These are phyloP conservation scores for Candida cerambycidarum DNA, from an alignment of 805 yeast species.

Conservation along the genomic window DNA sequence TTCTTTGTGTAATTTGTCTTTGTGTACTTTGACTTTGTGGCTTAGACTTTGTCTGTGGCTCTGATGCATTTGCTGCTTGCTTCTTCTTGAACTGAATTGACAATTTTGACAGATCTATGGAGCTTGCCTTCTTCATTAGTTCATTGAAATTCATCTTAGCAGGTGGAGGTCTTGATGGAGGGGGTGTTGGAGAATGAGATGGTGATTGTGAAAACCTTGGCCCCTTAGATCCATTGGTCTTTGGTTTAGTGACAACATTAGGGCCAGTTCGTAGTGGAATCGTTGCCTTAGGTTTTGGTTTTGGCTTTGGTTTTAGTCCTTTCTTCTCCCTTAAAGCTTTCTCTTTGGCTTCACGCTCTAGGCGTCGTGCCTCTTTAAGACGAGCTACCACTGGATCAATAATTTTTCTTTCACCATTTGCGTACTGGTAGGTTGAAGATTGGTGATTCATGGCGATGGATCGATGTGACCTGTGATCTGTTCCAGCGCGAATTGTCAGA, in stretches of 20 bases:
- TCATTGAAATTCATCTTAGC: conserved; percentile 56
- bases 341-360: conserved; percentile 49
- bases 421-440: conserved; percentile 9
- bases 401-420: conserved; percentile 21
- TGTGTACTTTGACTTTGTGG: too few relatives aligned
- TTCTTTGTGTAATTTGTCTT: background rate
- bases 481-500: background rate
- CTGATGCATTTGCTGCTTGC: background rate
- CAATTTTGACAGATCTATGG: conserved; percentile 49
- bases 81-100: conserved; percentile 32
- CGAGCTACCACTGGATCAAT: conserved; percentile 72
- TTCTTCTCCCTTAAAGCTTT: conserved; percentile 32
- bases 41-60: conserved; percentile 21
- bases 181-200: background rate
- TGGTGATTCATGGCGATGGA: conserved; percentile 3
- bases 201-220: too few relatives aligned
- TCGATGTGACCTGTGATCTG: background rate
- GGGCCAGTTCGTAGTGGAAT: conserved; percentile 11
- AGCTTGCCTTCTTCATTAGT: conserved; percentile 66
- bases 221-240: background rate
- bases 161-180: conserved; percentile 6
- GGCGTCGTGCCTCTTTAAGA: conserved; percentile 63
- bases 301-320: conserved; percentile 25
- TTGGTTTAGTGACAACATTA: conserved; percentile 1
- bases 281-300: conserved; percentile 11